These are phyloP conservation scores for Thielaviopsis ethacetica DNA, from an alignment of 2,329 filamentous ascomycete species.

Conservation along the genomic window DNA sequence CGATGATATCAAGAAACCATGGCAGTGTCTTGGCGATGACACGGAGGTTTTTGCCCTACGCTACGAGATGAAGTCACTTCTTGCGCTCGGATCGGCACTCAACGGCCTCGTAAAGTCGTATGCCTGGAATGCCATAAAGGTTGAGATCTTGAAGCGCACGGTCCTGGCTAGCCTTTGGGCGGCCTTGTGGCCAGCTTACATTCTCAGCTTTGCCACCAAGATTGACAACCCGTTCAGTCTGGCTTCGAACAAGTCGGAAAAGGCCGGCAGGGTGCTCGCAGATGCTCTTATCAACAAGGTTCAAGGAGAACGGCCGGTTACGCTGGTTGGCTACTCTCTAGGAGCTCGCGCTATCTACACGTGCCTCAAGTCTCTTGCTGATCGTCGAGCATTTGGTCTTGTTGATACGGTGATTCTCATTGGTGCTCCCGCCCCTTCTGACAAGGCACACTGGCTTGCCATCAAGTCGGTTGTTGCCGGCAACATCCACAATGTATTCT, in stretches of 20 bases:
- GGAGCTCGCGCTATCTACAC: conserved; percentile 71
- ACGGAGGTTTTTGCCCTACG: conserved; percentile 72
- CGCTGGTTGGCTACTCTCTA: conserved; percentile 65
- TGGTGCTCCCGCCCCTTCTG: conserved; percentile 61
- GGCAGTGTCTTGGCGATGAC: conserved; percentile 54
- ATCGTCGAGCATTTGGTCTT: conserved; percentile 65
- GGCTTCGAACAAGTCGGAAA: conserved; percentile 60
- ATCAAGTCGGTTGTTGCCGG: conserved; percentile 67
- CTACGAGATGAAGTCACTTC: conserved; percentile 64
- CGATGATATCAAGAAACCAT: conserved; percentile 62
- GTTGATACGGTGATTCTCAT: conserved; percentile 73
- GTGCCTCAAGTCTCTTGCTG: conserved; percentile 60
- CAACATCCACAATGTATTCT: conserved; percentile 75
- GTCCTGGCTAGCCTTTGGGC: conserved; percentile 51
- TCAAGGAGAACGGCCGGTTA: conserved; percentile 68
- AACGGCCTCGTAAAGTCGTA: conserved; percentile 54
- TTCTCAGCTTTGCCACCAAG: conserved; percentile 49
- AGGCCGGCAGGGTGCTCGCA: conserved; percentile 63
- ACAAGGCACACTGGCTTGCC: conserved; percentile 54
- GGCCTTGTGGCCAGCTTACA: conserved; percentile 52
- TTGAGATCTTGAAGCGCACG: conserved; percentile 58
- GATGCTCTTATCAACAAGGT: conserved; percentile 69
- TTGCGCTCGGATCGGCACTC: conserved; percentile 61
- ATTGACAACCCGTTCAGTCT: conserved; percentile 73
- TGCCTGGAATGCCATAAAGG: conserved; percentile 58